A percentile compares a stretch with the other conserved stretches of the same genome.
Evolutionary conservation across 1,284 basidiomycete genomes (phyloP).

Genomic region (Cutaneotrichosporon sp.): DNA sequence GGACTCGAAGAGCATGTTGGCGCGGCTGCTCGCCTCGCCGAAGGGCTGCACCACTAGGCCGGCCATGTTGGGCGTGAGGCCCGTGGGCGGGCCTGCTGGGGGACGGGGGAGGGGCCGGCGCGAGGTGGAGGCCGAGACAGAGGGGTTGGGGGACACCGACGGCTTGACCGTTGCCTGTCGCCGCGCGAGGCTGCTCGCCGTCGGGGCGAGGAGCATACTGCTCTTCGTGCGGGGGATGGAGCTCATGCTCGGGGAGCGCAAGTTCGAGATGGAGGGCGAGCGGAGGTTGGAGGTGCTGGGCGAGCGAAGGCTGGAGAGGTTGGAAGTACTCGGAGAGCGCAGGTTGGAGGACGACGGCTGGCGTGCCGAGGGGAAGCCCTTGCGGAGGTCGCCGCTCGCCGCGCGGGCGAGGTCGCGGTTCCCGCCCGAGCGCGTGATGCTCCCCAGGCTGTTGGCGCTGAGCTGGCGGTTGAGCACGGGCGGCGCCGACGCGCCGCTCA

Average conservation of each 20-base stretch:
- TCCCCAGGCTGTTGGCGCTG: not conserved
- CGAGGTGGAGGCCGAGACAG: slow-evolving; percentile 11
- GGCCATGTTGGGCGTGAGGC: not conserved
- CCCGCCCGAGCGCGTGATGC: slow-evolving; percentile 8
- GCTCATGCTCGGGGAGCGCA: not conserved
- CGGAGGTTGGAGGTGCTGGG: not conserved
- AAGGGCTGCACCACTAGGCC: slow-evolving; percentile 26
- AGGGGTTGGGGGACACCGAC: not conserved
- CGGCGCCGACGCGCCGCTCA: not conserved
- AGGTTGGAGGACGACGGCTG: slow-evolving; percentile 2
- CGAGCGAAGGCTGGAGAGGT: not conserved
- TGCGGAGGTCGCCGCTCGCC: slow-evolving; percentile 9
- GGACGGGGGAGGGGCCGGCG: slow-evolving; percentile 17
- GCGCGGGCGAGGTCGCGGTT: slow-evolving; percentile 8
- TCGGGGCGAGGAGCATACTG: slow-evolving; percentile 37
- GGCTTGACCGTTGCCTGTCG: slow-evolving; percentile 51
- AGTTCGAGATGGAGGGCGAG: slow-evolving; percentile 6
- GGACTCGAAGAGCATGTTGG: slow-evolving; percentile 27
- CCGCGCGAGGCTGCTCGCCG: slow-evolving; percentile 43
- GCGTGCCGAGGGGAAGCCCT: not conserved
- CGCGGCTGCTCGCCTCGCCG: slow-evolving; percentile 35
- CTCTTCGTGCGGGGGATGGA: not conserved
- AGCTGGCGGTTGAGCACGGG: not conserved
- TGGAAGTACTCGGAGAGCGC: too few species aligned
- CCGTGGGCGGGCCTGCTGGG: not conserved